Conservation (phyloP, 208 protist species). For the Kentomonas sorsogonicus region DNA sequence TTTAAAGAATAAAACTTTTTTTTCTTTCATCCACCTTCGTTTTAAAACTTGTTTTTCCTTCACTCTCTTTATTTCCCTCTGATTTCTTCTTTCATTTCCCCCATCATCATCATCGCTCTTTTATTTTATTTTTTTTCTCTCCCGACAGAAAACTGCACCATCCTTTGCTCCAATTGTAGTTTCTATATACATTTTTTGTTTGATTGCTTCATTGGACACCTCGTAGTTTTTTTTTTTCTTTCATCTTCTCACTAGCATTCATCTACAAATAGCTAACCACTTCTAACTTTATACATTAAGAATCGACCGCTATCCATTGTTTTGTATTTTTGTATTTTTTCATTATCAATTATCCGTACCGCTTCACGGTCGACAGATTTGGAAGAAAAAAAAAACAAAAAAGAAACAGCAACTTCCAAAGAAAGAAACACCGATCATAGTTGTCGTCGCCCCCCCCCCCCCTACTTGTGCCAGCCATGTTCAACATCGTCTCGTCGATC, state of each 20-base stretch:
- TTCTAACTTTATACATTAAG: too few species aligned
- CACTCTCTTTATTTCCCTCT: background rate
- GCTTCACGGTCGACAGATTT: background rate
- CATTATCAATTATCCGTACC: background rate
- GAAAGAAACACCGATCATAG: constrained; percentile 7
- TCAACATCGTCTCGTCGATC: constrained; percentile 55
- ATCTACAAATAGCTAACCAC: too few species aligned
- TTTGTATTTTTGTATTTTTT: constrained; percentile 3
- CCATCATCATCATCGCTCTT: background rate
- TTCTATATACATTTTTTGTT: background rate
- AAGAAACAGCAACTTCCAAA: background rate
- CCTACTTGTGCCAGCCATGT: constrained; percentile 39
- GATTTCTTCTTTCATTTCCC: background rate
- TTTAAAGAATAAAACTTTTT: background rate
- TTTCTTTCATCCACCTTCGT: too few species aligned
- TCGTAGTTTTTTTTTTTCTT: constrained; percentile 11
- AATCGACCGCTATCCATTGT: background rate
- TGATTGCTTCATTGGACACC: constrained; percentile 1
- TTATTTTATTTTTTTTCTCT: background rate
- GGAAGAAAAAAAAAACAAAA: constrained; percentile 9
- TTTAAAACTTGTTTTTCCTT: too few species aligned
- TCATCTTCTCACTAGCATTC: constrained; percentile 10
- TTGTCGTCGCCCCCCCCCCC: too few species aligned
- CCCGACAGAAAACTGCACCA: background rate
- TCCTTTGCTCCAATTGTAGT: background rate